Conservation (phyloP, 306 rosid species). For the Rubus idaeus region DNA sequence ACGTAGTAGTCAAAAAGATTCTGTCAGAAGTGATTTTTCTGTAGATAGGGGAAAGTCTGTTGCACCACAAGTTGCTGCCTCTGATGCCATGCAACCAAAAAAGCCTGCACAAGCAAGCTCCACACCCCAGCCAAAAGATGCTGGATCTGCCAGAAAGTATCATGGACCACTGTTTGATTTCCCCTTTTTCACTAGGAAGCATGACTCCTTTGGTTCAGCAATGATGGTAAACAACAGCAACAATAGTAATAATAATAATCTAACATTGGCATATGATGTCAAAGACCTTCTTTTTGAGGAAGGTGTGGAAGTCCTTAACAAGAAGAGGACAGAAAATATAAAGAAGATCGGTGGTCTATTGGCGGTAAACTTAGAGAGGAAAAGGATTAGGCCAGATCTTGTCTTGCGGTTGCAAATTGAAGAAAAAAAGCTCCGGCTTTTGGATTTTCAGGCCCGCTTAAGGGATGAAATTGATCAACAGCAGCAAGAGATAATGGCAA, state of each 20-base stretch:
- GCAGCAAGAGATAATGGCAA: conserved; percentile 97
- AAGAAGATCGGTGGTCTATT: conserved; percentile 87
- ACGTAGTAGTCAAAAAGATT: conserved; percentile 43
- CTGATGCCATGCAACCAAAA: conserved; percentile 58
- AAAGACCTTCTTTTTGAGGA: conserved; percentile 92
- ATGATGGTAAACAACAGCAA: conserved; percentile 60
- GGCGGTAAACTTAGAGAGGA: conserved; percentile 87
- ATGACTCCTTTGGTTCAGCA: conserved; percentile 85
- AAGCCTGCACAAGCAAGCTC: conserved; percentile 60
- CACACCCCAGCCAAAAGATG: conserved; percentile 64
- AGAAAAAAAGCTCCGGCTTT: conserved; percentile 88
- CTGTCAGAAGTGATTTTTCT: conserved; percentile 55
- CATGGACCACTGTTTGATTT: conserved; percentile 98
- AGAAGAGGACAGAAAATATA: conserved; percentile 71
- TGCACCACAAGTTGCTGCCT: conserved; percentile 54
- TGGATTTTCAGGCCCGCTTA: conserved; percentile 83
- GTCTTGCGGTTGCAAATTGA: conserved; percentile 89
- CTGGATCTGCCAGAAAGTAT: conserved; percentile 66
- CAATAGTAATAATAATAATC: conserved; percentile 62
- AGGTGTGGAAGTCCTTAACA: conserved; percentile 74
- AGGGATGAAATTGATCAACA: conserved; percentile 97
- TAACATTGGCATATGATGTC: conserved; percentile 82
- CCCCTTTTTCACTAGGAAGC: conserved; percentile 91
- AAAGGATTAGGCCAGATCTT: conserved; percentile 94
- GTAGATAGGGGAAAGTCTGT: conserved; percentile 81